Conservation (phyloP, 2,329 filamentous ascomycete genomes). For the Gremmenia infestans region DNA sequence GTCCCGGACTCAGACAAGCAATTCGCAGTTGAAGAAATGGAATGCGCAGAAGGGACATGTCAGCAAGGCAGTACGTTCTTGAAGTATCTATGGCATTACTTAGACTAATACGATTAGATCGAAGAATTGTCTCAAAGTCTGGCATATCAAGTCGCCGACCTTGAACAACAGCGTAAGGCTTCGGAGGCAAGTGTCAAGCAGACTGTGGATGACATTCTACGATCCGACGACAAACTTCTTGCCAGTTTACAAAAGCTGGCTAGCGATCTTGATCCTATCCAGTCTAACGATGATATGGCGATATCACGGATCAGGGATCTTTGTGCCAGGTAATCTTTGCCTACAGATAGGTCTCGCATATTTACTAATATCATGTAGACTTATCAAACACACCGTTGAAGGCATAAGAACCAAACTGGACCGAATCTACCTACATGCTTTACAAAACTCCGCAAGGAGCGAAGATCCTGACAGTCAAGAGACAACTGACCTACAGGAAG, state of each 20-base stretch:
- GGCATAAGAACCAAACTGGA: conserved; percentile 50
- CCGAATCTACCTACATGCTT: conserved; percentile 48
- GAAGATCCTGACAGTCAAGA: conserved; percentile 31
- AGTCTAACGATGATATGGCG: conserved; percentile 46
- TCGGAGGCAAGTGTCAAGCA: conserved; percentile 42
- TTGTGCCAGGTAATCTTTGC: conserved; percentile 43
- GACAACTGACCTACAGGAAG: conserved; percentile 50
- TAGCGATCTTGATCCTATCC: conserved; percentile 51
- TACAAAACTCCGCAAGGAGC: conserved; percentile 21
- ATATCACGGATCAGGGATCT: conserved; percentile 54
- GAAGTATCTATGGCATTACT: neutral
- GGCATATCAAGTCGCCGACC: conserved; percentile 42
- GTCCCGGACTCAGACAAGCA: conserved; percentile 34
- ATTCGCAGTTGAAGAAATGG: conserved; percentile 34
- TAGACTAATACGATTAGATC: conserved; percentile 34
- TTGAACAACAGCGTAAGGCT: conserved; percentile 46
- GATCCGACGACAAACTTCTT: conserved; percentile 61
- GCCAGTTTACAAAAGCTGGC: conserved; percentile 62
- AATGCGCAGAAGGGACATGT: conserved; percentile 37
- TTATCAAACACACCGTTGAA: conserved; percentile 55
- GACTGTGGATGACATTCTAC: conserved; percentile 45
- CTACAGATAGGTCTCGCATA: neutral
- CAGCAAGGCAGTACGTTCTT: conserved; percentile 38
- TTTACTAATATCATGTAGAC: conserved; percentile 29
- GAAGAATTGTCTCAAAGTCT: conserved; percentile 44